Conservation (phyloP, 2,329 filamentous ascomycete species). For the Colletotrichum sp. region DNA sequence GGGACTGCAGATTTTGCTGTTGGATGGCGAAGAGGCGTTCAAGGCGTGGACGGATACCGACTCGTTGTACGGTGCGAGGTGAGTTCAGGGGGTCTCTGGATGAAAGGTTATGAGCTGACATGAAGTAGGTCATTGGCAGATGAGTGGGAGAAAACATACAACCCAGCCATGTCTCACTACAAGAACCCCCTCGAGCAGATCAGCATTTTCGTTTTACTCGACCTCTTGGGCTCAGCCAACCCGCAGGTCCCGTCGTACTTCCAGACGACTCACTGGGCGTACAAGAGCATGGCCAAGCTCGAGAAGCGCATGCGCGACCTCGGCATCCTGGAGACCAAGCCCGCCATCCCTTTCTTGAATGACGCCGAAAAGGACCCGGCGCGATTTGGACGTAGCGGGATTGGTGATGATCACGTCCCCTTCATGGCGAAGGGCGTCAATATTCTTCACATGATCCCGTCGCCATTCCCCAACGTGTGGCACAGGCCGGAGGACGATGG, state of each 20-base stretch:
- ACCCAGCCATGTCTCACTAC: slow-evolving; percentile 74
- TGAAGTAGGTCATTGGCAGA: slow-evolving; percentile 65
- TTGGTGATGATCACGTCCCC: slow-evolving; percentile 79
- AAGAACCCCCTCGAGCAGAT: slow-evolving; percentile 75
- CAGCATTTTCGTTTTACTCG: slow-evolving; percentile 76
- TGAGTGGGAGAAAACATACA: slow-evolving; percentile 69
- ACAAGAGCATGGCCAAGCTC: slow-evolving; percentile 67
- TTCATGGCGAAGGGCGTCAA: slow-evolving; percentile 79
- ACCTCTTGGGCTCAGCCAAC: slow-evolving; percentile 69
- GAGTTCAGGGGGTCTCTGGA: slow-evolving; percentile 20
- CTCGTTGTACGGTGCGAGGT: slow-evolving; percentile 79
- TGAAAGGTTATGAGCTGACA: background rate
- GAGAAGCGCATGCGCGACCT: slow-evolving; percentile 69
- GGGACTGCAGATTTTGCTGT: slow-evolving; percentile 79
- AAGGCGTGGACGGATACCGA: slow-evolving; percentile 73
- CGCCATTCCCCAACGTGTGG: slow-evolving; percentile 75
- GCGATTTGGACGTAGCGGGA: slow-evolving; percentile 39
- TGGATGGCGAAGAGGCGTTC: slow-evolving; percentile 88
- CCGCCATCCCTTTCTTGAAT: slow-evolving; percentile 56
- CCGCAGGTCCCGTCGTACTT: slow-evolving; percentile 76
- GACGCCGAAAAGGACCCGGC: slow-evolving; percentile 53
- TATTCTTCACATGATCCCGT: slow-evolving; percentile 76
- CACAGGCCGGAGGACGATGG: slow-evolving; percentile 75
- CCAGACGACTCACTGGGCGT: slow-evolving; percentile 83
- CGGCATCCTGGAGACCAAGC: slow-evolving; percentile 50